Percentiles rank a stretch among this genome's conserved stretches.
Evolutionary conservation across 176 grass and related monocot genomes (phyloP).

Genomic region (Metroxylon sagu): DNA sequence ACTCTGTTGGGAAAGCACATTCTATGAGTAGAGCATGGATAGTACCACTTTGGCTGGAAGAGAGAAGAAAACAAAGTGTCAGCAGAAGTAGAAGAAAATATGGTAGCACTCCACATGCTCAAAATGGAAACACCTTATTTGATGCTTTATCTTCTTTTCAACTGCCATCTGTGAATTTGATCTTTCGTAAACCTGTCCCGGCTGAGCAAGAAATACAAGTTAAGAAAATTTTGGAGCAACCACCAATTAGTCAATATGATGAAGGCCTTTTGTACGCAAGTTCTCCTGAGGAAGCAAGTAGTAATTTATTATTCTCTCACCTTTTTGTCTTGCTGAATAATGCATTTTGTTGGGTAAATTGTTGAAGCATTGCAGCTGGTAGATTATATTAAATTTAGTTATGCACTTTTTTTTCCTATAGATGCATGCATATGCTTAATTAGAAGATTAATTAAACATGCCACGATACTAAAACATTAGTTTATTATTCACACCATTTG

Average conservation of each 20-base stretch:
- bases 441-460: too few relatives aligned
- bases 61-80: neutral
- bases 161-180: neutral
- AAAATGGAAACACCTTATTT: constrained; percentile 1
- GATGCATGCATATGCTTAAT: too few relatives aligned
- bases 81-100: neutral
- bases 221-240: neutral
- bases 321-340: too few relatives aligned
- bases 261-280: neutral
- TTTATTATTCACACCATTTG: too few relatives aligned
- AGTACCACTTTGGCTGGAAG: constrained; percentile 11
- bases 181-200: neutral
- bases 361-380: too few relatives aligned
- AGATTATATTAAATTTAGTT: too few relatives aligned
- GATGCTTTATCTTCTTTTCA: neutral
- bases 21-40: constrained; percentile 9
- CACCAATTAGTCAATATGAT: constrained; percentile 16
- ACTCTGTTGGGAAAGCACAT: neutral
- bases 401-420: too few relatives aligned
- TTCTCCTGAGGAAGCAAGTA: constrained; percentile 19
- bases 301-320: neutral
- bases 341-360: too few relatives aligned
- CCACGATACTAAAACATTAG: too few relatives aligned
- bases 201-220: neutral
- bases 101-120: neutral